These are phyloP conservation scores for Kalmusia sp. DNA, from an alignment of 2,329 filamentous ascomycete species.

Conservation along the genomic window DNA sequence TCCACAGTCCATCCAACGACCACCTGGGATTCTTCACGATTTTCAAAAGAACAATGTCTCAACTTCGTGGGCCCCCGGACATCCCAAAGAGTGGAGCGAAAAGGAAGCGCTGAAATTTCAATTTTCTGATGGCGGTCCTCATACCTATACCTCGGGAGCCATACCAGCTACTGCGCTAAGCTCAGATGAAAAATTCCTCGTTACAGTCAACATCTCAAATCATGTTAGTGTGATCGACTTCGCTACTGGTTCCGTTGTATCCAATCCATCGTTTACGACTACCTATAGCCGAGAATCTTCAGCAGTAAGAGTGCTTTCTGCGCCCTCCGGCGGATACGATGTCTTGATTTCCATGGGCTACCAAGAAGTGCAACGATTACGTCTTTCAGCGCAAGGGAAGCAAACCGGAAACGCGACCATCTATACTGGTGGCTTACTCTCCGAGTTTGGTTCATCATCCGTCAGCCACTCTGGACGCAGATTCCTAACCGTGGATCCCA, in stretches of 20 bases:
- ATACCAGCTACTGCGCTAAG: background rate
- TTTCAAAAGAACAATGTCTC: conserved; percentile 5
- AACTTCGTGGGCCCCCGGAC: background rate
- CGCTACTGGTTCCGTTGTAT: background rate
- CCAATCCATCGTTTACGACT: background rate
- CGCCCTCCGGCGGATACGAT: background rate
- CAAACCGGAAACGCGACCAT: background rate
- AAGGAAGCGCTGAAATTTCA: background rate
- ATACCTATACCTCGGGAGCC: background rate
- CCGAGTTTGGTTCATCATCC: background rate
- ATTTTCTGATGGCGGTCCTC: background rate
- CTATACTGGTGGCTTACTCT: conserved; percentile 1
- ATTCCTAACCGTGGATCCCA: background rate
- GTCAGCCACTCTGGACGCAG: background rate
- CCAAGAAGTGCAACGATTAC: background rate
- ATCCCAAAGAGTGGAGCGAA: conserved; percentile 1
- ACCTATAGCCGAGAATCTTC: background rate
- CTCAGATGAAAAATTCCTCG: background rate
- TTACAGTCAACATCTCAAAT: background rate
- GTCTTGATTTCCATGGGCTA: background rate
- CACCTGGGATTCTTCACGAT: background rate
- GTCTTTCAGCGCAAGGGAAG: background rate
- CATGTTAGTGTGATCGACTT: background rate
- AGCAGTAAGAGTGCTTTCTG: background rate
- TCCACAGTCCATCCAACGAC: background rate